Evolutionary conservation across 1,284 basidiomycete species (phyloP), one percentile per base, ranked within the genome.

Genomic region (Singerocomus rubriflavus): DNA sequence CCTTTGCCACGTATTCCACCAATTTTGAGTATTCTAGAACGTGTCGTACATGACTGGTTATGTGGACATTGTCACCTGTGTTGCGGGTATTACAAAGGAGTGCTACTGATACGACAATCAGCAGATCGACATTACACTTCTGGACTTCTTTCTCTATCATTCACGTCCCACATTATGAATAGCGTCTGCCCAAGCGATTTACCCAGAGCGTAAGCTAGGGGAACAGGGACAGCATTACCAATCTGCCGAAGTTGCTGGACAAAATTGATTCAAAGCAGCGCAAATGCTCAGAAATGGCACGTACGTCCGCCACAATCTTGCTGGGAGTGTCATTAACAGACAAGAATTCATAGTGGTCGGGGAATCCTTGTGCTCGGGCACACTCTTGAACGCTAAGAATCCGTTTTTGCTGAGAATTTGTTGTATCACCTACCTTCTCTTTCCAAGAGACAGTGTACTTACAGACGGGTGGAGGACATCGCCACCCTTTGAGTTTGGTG

Each of bases 201-300:
- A 3, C 84, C 85, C 3, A 88, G 69, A 3, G 82, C 81, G 14
- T 75, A 65, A 6, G 82, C 82, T 32, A 88, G 72, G 4, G 81
- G 82, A 9, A 86, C 73, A 9, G 85, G 84, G 8, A 88, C 85
- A 9, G 85, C 85, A 58, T 88, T 88, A 0, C 85, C 86, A 44
- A 88, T 86, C 58, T 88, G 85, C 36, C 76, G 72, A 48, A 79
- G 68, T 81, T 84, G 81, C 85, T 88, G 54, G n/a, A 50, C 14
- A 45, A 27, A 10, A 40, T 50, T 35, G 41, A 35, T 39, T 11
- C 17, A 32, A 25, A 40, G 36, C 11, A 5, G 36, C 17, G 5
- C 8, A 14, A 13, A 37, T 25, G 38, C 21, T 38, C 21, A n/a
- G 29, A 27, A 46, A 34, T 34, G 16, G 26, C n/a, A 70, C 78